Evolutionary conservation across 371 early-diverging fungal genomes (phyloP).

Genomic region (Chytridium lagenaria): DNA sequence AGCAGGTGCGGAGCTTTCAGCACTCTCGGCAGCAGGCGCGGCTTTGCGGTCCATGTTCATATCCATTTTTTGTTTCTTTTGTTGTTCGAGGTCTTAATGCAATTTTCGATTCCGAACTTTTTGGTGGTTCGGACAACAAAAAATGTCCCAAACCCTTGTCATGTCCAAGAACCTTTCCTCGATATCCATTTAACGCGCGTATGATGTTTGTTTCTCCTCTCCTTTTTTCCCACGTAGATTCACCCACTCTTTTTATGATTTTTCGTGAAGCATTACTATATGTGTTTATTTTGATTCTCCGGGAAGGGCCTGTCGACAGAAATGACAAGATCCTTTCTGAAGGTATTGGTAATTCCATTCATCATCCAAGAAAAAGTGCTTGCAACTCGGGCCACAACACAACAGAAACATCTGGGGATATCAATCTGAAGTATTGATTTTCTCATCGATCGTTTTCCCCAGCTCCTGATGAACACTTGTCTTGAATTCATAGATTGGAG

Average conservation of each 20-base stretch:
- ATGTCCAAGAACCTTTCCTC: too few relatives aligned
- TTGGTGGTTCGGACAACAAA: background rate
- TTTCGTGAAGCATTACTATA: too few relatives aligned
- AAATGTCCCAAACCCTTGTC: background rate
- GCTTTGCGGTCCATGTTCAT: too few relatives aligned
- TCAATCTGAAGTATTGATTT: conserved; percentile 44
- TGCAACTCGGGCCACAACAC: conserved; percentile 51
- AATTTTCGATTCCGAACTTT: background rate
- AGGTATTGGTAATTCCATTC: conserved; percentile 58
- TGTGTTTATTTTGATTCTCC: background rate
- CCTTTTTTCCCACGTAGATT: too few relatives aligned
- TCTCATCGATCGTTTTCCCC: conserved; percentile 40
- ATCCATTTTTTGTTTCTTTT: too few relatives aligned
- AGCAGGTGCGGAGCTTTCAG: background rate
- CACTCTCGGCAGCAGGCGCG: too few relatives aligned
- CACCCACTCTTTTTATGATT: too few relatives aligned
- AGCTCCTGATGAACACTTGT: conserved; percentile 45
- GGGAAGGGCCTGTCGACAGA: conserved; percentile 45
- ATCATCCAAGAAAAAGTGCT: conserved; percentile 57
- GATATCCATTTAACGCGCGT: too few relatives aligned
- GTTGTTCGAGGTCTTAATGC: background rate
- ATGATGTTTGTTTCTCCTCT: too few relatives aligned
- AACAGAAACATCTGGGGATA: conserved; percentile 43
- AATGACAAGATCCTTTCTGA: conserved; percentile 52
- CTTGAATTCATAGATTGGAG: conserved; percentile 11